phyloP scores from a whole-genome alignment of 1,139 yeast genomes.

The Magnusiomyces clavatus region DNA sequence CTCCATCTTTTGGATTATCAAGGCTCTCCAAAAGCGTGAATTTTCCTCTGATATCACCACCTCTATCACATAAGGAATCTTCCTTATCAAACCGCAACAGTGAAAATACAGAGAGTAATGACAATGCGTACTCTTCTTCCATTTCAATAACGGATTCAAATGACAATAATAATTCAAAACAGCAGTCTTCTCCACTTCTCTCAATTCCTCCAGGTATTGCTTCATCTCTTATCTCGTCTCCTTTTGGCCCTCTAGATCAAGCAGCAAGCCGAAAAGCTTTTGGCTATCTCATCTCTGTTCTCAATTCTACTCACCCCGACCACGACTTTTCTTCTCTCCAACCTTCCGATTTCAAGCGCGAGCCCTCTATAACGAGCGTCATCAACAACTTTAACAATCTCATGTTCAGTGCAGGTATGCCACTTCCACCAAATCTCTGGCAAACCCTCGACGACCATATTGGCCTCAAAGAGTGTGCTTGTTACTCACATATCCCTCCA shows the following conservation, averaged over 20 bases:
- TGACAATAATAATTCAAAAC: constrained; percentile 4
- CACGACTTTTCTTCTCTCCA: constrained; percentile 85
- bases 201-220: constrained; percentile 10
- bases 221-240: constrained; percentile 42
- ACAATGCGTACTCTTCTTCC: constrained; percentile 9
- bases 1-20: constrained; percentile 18
- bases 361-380: constrained; percentile 43
- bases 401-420: constrained; percentile 66
- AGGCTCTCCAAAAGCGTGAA: constrained; percentile 15
- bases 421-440: constrained; percentile 65
- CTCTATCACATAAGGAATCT: constrained; percentile 1
- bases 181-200: constrained; percentile 6
- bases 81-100: constrained; percentile 2
- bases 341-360: constrained; percentile 73
- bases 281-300: constrained; percentile 81
- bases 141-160: constrained; percentile 7
- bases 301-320: constrained; percentile 91
- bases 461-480: constrained; percentile 68
- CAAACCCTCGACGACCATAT: constrained; percentile 79
- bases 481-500: constrained; percentile 72
- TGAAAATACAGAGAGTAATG: not conserved
- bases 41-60: constrained; percentile 17
- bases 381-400: constrained; percentile 73
- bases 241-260: constrained; percentile 88
- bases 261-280: constrained; percentile 80